Evolutionary conservation across 768 basidiomycete species (phyloP).

Genomic region (Tylopilus felleus): DNA sequence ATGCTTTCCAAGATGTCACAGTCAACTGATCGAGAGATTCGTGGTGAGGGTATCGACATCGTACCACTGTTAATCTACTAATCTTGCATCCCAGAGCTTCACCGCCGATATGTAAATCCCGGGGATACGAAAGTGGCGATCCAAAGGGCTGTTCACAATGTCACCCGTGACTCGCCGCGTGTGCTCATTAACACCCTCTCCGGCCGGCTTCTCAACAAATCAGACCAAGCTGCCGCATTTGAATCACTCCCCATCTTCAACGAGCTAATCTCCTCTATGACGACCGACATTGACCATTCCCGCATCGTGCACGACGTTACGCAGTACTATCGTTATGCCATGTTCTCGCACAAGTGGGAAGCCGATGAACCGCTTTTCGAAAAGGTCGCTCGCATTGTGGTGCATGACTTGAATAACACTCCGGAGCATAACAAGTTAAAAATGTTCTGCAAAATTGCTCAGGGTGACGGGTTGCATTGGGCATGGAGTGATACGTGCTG

Average conservation of each 20-base stretch:
- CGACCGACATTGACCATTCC: not conserved
- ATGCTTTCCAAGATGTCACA: not conserved
- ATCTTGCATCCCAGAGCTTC: not conserved
- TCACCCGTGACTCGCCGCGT: not conserved
- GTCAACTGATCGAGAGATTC: not conserved
- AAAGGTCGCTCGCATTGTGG: not conserved
- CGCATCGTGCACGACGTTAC: not conserved
- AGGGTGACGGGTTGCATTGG: not conserved
- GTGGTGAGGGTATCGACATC: not conserved
- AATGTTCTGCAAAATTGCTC: slow-evolving; percentile 1
- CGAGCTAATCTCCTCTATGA: not conserved
- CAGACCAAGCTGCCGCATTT: not conserved
- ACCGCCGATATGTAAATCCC: not conserved
- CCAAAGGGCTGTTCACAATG: not conserved
- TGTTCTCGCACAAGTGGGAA: not conserved
- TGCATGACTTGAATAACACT: not conserved
- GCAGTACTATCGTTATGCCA: not conserved
- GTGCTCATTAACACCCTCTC: not conserved
- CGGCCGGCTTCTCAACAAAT: not conserved
- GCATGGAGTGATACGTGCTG: slow-evolving; percentile 2
- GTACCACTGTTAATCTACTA: not conserved
- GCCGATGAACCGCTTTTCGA: not conserved
- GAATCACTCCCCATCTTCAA: not conserved
- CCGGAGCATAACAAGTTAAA: not conserved
- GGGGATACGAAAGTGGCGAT: not conserved